Evolutionary conservation across 805 yeast species (phyloP), one percentile per base, ranked within the genome.

Genomic region (Pichia californica): DNA sequence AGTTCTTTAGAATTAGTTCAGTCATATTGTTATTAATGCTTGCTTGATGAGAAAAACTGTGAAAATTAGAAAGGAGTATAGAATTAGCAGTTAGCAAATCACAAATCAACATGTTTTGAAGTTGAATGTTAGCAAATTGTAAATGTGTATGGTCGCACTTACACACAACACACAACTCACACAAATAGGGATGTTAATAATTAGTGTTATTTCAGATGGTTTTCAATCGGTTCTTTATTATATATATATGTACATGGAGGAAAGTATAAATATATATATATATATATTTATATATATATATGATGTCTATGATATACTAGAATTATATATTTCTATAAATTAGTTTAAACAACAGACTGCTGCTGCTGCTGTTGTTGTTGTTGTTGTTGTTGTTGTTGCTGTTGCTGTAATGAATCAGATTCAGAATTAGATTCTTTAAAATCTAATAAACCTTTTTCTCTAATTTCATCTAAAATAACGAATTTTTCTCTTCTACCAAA

Each of bases 401-500:
- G 25, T 19, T 23, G 31, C 8, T 19, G 6, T 31, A 21, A 16
- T 9, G 31, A 5, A 4, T 25, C 13, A 16, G 26, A 15, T 28
- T 31, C 19, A 4, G 31, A 5, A 16, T 40, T 15, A n/a, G 21
- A n/a, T 16, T 44, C 28, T 37, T 33, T 26, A 13, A 54, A 51
- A 32, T 61, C 63, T 3, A 38, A 37, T 25, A 55, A 46, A 44
- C 62, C 58, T 26, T 48, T 55, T 36, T 61, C 64, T 45, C 77
- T 68, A 55, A 85, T 61, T 50, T 77, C 79, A 54, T 80, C 82
- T 52, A 87, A 68, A 44, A 84, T 63, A 3, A 78, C 79, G 48
- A 76, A 72, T 59, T 83, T 83, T 55, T 83, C 84, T 54, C 84
- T 77, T 19, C 87, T 77, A 48, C 72, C 71, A 57, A 73, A 69